These are phyloP conservation scores for Lichtheimia ramosa DNA, from an alignment of 371 early-diverging fungal genomes.

Conservation along the genomic window DNA sequence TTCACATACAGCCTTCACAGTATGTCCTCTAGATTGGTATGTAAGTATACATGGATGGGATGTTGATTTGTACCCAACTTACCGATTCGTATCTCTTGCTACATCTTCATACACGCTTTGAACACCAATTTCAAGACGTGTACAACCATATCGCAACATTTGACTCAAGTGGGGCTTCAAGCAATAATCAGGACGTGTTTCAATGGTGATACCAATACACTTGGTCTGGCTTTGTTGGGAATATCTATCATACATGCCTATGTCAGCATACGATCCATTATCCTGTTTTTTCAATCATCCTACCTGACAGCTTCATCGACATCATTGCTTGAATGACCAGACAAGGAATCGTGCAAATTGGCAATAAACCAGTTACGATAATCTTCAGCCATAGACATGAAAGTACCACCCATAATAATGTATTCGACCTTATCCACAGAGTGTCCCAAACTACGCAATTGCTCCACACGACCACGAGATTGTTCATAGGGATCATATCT, in stretches of 20 bases:
- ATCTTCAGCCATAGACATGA: constrained; percentile 96
- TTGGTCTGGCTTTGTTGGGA: constrained; percentile 97
- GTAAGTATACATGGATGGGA: background rate
- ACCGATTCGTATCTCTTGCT: constrained; percentile 98
- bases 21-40: constrained; percentile 81
- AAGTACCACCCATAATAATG: constrained; percentile 99
- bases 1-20: constrained; percentile 97
- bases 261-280: background rate
- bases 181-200: constrained; percentile 99
- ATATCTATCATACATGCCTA: constrained; percentile 43
- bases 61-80: constrained; percentile 1
- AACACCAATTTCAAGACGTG: constrained; percentile 99
- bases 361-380: constrained; percentile 98
- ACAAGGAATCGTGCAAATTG: constrained; percentile 97
- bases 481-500: constrained; percentile 99
- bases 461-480: constrained; percentile 94
- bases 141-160: constrained; percentile 99
- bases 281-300: background rate
- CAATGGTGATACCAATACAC: constrained; percentile 99
- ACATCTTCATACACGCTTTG: constrained; percentile 99
- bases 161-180: constrained; percentile 97
- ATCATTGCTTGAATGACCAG: constrained; percentile 88
- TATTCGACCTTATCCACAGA: constrained; percentile 99
- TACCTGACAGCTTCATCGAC: constrained; percentile 97
- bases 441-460: constrained; percentile 96